These are phyloP conservation scores for Curvularia lunata DNA, from an alignment of 2,329 filamentous ascomycete species.

Conservation along the genomic window DNA sequence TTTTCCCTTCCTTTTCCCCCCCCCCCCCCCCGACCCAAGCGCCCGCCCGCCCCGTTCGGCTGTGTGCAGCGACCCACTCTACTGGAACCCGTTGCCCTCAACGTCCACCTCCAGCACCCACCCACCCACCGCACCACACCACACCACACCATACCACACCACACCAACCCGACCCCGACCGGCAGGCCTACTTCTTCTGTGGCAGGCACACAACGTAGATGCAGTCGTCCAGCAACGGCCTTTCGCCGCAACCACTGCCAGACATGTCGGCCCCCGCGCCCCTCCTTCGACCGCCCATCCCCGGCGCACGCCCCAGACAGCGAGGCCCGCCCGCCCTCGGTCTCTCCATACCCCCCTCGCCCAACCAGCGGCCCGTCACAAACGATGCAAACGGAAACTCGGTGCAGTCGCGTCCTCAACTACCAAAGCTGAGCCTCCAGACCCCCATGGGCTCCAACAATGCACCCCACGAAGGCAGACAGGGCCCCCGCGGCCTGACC, in stretches of 20 bases:
- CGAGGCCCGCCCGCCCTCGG: constrained; percentile 77
- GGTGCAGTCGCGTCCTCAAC: constrained; percentile 60
- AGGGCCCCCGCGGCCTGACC: constrained; percentile 59
- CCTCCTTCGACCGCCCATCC: constrained; percentile 81
- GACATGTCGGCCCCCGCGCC: constrained; percentile 79
- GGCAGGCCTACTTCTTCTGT: neutral
- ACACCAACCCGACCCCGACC: neutral
- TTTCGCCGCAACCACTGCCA: constrained; percentile 33
- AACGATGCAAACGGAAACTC: constrained; percentile 57
- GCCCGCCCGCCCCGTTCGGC: constrained; percentile 38
- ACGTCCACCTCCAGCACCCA: constrained; percentile 29
- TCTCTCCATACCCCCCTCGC: constrained; percentile 87
- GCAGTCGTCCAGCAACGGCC: constrained; percentile 33
- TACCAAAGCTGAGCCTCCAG: constrained; percentile 82
- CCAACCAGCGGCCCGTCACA: constrained; percentile 80
- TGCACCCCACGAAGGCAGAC: constrained; percentile 71
- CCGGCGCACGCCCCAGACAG: constrained; percentile 66
- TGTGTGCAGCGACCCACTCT: constrained; percentile 38
- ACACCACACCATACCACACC: neutral
- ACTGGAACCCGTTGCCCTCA: constrained; percentile 36
- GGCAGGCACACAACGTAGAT: constrained; percentile 27
- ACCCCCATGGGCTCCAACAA: constrained; percentile 85
- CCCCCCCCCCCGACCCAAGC: constrained; percentile 12
- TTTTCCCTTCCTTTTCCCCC: too few species aligned
- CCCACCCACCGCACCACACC: constrained; percentile 9